phyloP scores from a whole-genome alignment of 1,284 basidiomycete genomes.

The Marasmius fiardii region DNA sequence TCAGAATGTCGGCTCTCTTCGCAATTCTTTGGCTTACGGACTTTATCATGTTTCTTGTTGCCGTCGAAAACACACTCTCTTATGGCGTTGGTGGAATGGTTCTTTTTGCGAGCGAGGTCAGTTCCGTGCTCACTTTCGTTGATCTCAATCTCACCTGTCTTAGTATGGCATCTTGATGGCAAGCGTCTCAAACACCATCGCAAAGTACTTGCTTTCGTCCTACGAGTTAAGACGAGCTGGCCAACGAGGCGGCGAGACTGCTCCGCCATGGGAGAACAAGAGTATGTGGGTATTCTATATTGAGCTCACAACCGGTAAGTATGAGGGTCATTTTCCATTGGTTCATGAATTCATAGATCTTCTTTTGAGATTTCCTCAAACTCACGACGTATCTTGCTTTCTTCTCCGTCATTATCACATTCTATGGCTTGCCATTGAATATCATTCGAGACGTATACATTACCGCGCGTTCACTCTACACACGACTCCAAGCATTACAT shows the following conservation, averaged over 20 bases:
- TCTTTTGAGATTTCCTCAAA: conserved; percentile 82
- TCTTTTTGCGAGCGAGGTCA: conserved; percentile 90
- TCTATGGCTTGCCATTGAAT: conserved; percentile 96
- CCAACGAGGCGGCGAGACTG: conserved; percentile 77
- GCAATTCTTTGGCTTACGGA: conserved; percentile 70
- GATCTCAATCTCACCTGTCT: conserved; percentile 3
- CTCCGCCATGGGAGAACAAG: conserved; percentile 95
- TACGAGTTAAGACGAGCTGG: conserved; percentile 80
- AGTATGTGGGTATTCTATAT: conserved; percentile 97
- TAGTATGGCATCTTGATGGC: conserved; percentile 91
- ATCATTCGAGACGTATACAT: conserved; percentile 97
- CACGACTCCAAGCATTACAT: conserved; percentile 82
- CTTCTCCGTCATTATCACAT: conserved; percentile 89
- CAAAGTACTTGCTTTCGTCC: conserved; percentile 84
- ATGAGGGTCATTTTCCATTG: not conserved
- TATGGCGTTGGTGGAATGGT: conserved; percentile 89
- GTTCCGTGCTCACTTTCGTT: conserved; percentile 20
- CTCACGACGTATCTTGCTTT: conserved; percentile 90
- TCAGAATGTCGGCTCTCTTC: conserved; percentile 77
- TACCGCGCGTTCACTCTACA: conserved; percentile 88
- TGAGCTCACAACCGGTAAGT: conserved; percentile 83
- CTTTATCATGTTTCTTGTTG: conserved; percentile 69
- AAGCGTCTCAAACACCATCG: conserved; percentile 72
- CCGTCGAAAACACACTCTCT: conserved; percentile 74
- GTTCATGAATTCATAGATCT: conserved; percentile 3